Percentiles rank a stretch among this genome's conserved stretches.
Conservation (phyloP, 371 early-diverging fungal genomes). For the Smittium culicis region DNA sequence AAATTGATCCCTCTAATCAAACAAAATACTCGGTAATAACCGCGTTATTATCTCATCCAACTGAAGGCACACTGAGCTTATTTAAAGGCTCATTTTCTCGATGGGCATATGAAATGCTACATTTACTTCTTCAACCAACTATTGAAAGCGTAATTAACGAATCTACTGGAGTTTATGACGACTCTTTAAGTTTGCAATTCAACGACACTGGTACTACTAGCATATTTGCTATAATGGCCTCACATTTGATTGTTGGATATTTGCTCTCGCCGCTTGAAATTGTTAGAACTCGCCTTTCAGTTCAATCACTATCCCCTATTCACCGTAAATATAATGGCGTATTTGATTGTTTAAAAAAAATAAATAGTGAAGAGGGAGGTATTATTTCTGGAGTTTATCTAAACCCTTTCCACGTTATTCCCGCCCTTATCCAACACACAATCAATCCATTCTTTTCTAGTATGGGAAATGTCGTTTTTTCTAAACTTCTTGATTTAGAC, state of each 20-base stretch:
- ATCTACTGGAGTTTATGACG: constrained; percentile 58
- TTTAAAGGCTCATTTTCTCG: constrained; percentile 39
- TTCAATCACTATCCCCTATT: constrained; percentile 50
- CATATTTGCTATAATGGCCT: constrained; percentile 48
- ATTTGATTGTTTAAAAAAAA: constrained; percentile 49
- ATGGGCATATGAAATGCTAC: constrained; percentile 57
- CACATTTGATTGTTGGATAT: constrained; percentile 49
- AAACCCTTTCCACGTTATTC: constrained; percentile 42
- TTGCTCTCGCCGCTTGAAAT: constrained; percentile 63
- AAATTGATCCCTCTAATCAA: constrained; percentile 20
- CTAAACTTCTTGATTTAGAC: constrained; percentile 44
- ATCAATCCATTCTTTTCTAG: constrained; percentile 54
- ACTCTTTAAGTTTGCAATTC: constrained; percentile 38
- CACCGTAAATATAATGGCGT: constrained; percentile 59
- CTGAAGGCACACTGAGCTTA: constrained; percentile 32
- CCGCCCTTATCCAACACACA: constrained; percentile 61
- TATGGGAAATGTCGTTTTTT: constrained; percentile 51
- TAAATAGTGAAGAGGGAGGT: constrained; percentile 68
- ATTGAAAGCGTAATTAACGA: constrained; percentile 60
- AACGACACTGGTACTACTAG: constrained; percentile 35
- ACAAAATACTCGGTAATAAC: constrained; percentile 23
- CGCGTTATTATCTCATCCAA: constrained; percentile 22
- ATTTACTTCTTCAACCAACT: constrained; percentile 52
- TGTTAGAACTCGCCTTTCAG: constrained; percentile 53
- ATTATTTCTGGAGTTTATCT: constrained; percentile 44